Evolutionary conservation across 1,284 basidiomycete species (phyloP).

Genomic region (Rhodotorula sp.): DNA sequence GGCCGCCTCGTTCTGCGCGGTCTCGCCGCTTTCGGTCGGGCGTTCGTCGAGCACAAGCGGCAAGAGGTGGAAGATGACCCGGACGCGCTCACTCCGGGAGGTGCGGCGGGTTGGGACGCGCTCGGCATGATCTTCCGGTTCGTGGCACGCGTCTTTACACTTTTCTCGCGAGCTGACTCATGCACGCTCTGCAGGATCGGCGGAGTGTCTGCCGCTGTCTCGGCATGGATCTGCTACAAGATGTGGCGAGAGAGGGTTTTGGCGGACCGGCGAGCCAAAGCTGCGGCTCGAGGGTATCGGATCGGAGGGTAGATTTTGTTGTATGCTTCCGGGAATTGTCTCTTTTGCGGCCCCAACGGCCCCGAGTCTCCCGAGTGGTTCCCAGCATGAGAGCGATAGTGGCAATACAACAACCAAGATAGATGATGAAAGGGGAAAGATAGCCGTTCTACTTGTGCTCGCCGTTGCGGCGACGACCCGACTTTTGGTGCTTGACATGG

Average conservation of each 20-base stretch:
- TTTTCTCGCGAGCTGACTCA: background rate
- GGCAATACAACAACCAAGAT: background rate
- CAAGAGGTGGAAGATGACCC: background rate
- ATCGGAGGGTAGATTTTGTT: background rate
- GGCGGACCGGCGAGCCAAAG: background rate
- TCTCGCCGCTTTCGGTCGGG: background rate
- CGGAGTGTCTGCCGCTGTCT: conserved; percentile 38
- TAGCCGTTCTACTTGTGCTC: conserved; percentile 9
- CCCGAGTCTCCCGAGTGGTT: background rate
- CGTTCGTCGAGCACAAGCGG: background rate
- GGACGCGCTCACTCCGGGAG: background rate
- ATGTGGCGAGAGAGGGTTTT: conserved; percentile 25
- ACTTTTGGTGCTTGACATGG: conserved; percentile 16
- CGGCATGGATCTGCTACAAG: conserved; percentile 39
- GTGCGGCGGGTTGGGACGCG: conserved; percentile 33
- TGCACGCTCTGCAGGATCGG: conserved; percentile 27
- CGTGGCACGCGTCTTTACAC: background rate
- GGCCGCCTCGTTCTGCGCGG: background rate
- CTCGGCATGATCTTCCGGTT: conserved; percentile 43
- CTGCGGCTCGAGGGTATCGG: conserved; percentile 6
- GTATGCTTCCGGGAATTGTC: background rate
- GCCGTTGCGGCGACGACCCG: conserved; percentile 15
- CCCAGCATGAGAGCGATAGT: background rate
- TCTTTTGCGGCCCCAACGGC: background rate
- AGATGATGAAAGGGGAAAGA: background rate